A percentile compares a stretch with the other conserved stretches of the same genome.
Evolutionary conservation across 1,284 basidiomycete species (phyloP).

Genomic region (Pulveroboletus sp.): DNA sequence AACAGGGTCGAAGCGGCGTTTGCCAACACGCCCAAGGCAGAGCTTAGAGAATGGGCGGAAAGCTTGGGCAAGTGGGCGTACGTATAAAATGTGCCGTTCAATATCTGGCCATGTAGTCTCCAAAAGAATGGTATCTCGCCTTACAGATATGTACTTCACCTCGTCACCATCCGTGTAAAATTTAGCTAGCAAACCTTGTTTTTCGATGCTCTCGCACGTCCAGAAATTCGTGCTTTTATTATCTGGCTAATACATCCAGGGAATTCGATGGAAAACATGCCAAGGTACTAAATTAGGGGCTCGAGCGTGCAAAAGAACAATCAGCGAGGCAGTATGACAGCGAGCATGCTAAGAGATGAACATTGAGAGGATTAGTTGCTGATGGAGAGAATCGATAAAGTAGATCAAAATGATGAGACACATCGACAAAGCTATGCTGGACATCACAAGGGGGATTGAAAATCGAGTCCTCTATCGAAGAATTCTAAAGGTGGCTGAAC

Average conservation of each 20-base stretch:
- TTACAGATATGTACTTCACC: slow-evolving; percentile 14
- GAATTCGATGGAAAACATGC: not conserved
- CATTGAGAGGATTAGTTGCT: slow-evolving; percentile 5
- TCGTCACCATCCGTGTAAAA: not conserved
- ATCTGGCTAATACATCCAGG: slow-evolving; percentile 17
- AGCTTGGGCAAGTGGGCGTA: slow-evolving; percentile 64
- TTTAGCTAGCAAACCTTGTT: not conserved
- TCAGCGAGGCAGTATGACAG: slow-evolving; percentile 8
- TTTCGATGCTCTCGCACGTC: not conserved
- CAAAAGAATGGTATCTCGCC: not conserved
- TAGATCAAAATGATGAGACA: slow-evolving; percentile 7
- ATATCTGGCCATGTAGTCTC: slow-evolving; percentile 1
- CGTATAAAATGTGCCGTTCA: slow-evolving; percentile 41
- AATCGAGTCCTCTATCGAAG: slow-evolving; percentile 1
- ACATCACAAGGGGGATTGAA: not conserved
- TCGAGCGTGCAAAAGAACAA: slow-evolving; percentile 9
- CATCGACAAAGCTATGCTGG: slow-evolving; percentile 6
- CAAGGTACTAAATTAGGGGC: slow-evolving; percentile 13
- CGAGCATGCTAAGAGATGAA: slow-evolving; percentile 2
- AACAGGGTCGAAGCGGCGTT: slow-evolving; percentile 51
- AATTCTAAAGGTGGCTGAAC: slow-evolving; percentile 12
- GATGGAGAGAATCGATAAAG: slow-evolving; percentile 12
- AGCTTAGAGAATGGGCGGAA: slow-evolving; percentile 60
- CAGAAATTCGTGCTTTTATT: not conserved
- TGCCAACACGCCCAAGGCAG: slow-evolving; percentile 43